Evolutionary conservation across 2,329 filamentous ascomycete genomes (phyloP).

Genomic region (Beauveria sp.): DNA sequence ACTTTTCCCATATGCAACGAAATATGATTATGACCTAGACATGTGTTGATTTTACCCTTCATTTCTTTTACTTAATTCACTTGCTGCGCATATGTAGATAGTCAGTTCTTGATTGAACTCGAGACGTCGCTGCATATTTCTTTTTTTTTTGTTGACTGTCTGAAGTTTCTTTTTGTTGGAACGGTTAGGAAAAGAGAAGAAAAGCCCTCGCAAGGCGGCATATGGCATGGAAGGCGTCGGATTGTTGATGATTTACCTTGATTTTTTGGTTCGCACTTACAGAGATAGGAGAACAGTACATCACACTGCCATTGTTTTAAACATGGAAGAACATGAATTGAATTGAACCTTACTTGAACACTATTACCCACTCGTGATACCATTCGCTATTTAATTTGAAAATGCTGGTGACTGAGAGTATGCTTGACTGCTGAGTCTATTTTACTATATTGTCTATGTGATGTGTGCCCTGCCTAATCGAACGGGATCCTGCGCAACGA

Average conservation of each 20-base stretch:
- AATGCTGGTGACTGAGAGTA: not conserved
- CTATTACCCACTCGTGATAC: not conserved
- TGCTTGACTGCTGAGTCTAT: not conserved
- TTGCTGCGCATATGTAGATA: not conserved
- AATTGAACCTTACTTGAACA: not conserved
- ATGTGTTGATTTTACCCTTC: not conserved
- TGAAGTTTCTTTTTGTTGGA: not conserved
- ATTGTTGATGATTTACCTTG: constrained; percentile 7
- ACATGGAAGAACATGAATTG: constrained; percentile 5
- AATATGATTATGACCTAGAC: constrained; percentile 20
- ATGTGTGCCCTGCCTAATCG: constrained; percentile 45
- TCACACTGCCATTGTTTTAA: not conserved
- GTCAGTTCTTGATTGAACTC: not conserved
- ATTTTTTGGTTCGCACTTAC: constrained; percentile 3
- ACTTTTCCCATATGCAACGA: constrained; percentile 16
- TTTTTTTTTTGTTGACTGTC: not conserved
- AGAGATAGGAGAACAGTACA: constrained; percentile 10
- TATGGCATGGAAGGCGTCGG: not conserved
- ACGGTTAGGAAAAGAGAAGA: not conserved
- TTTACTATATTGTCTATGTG: not conserved
- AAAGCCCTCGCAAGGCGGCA: not conserved
- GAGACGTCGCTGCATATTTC: not conserved
- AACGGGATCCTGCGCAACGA: constrained; percentile 70
- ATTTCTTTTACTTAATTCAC: constrained; percentile 8
- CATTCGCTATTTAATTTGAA: not conserved